phyloP scores from a whole-genome alignment of 768 basidiomycete genomes.

The Melanogaster broomeanus region DNA sequence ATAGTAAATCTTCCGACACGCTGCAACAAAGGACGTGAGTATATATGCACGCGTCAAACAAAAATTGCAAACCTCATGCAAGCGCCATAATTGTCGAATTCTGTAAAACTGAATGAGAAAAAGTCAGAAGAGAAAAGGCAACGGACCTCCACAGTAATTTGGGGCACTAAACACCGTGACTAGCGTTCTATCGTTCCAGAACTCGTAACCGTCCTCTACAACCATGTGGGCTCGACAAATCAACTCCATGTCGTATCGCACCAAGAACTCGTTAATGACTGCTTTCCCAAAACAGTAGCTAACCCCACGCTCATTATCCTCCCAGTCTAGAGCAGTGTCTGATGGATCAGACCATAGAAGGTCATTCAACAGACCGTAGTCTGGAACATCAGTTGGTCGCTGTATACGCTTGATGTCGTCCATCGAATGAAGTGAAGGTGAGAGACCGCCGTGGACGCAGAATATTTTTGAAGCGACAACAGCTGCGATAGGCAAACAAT shows the following conservation, averaged over 20 bases:
- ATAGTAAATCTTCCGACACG: conserved; percentile 95
- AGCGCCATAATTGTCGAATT: conserved; percentile 94
- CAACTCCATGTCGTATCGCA: conserved; percentile 96
- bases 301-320: conserved; percentile 98
- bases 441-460: conserved; percentile 96
- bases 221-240: conserved; percentile 99
- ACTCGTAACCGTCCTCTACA: conserved; percentile 98
- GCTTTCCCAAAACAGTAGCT: conserved; percentile 99
- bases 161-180: conserved; percentile 99
- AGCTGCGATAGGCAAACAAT: conserved; percentile 97
- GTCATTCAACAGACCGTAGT: conserved; percentile 96
- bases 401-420: conserved; percentile 98
- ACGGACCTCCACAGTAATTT: conserved; percentile 92
- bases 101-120: conserved; percentile 40
- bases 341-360: conserved; percentile 98
- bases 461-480: conserved; percentile 99
- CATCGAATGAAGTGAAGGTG: conserved; percentile 92
- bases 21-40: conserved; percentile 39
- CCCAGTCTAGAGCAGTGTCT: conserved; percentile 97
- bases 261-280: conserved; percentile 94
- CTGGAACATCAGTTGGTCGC: conserved; percentile 97
- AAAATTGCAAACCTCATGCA: conserved; percentile 80
- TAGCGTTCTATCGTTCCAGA: conserved; percentile 98
- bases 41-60: conserved; percentile 2
- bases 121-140: conserved; percentile 5